Conservation (phyloP, 108 stramenopile species). For the Cyclotella baltica region DNA sequence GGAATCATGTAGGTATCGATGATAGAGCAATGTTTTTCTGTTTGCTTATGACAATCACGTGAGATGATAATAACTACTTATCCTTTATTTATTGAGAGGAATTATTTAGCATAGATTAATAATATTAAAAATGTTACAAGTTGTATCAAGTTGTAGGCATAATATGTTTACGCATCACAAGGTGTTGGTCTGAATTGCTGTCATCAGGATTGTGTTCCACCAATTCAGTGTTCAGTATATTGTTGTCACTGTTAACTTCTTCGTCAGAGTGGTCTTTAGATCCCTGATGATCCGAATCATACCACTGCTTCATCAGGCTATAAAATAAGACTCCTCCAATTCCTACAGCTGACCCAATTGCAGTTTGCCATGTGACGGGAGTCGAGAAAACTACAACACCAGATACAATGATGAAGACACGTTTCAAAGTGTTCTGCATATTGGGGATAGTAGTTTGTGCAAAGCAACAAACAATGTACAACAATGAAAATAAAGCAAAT, state of each 20-base stretch:
- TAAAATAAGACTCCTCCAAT: conserved; percentile 59
- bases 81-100: too few relatives aligned
- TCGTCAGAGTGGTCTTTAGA: background rate
- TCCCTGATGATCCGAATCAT: conserved; percentile 17
- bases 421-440: conserved; percentile 85
- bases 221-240: background rate
- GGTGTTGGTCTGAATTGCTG: background rate
- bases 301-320: conserved; percentile 52
- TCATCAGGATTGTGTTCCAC: background rate
- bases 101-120: too few relatives aligned
- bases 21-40: too few relatives aligned
- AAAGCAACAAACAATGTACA: too few relatives aligned
- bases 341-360: conserved; percentile 50
- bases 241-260: background rate
- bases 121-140: too few relatives aligned
- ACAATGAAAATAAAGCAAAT: too few relatives aligned
- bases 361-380: conserved; percentile 54
- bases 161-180: background rate
- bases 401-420: conserved; percentile 76
- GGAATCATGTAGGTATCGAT: too few relatives aligned
- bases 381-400: conserved; percentile 69
- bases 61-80: too few relatives aligned
- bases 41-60: too few relatives aligned
- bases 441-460: too few relatives aligned
- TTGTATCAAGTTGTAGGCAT: background rate